phyloP scores from a whole-genome alignment of 169 alveolate genomes.

The Amoebophrya sp. region DNA sequence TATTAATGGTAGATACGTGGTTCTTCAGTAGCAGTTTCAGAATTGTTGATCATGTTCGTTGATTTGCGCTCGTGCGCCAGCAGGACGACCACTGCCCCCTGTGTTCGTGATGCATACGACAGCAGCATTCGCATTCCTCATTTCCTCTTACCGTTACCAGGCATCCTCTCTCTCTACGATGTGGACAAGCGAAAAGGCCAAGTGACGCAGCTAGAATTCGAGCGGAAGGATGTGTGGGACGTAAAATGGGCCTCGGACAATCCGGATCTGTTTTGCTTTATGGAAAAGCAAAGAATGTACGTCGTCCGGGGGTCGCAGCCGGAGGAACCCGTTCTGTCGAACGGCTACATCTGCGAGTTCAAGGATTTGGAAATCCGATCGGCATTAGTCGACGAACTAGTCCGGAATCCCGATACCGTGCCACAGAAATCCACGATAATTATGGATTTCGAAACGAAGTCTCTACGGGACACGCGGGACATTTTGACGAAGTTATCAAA shows the following conservation, averaged over 20 bases:
- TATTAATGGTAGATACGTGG: constrained; percentile 58
- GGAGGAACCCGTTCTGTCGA: constrained; percentile 73
- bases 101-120: no score
- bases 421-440: constrained; percentile 52
- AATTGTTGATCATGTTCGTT: no score
- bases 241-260: constrained; percentile 76
- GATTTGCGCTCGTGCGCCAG: no score
- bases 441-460: constrained; percentile 70
- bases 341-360: constrained; percentile 75
- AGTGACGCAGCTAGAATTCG: constrained; percentile 56
- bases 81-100: no score
- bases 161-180: constrained; percentile 46
- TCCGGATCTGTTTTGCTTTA: constrained; percentile 65
- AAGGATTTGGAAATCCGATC: constrained; percentile 75
- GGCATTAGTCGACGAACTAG: constrained; percentile 70
- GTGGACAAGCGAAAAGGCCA: constrained; percentile 36
- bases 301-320: constrained; percentile 56
- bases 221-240: constrained; percentile 78
- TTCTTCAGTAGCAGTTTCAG: no score
- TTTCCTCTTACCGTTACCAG: not conserved
- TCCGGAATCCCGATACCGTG: constrained; percentile 69
- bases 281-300: constrained; percentile 74
- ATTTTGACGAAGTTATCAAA: constrained; percentile 61
- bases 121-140: no score
- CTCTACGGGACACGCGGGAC: constrained; percentile 75